Base-by-base conservation (phyloP, 805 yeast species). In the Jamesozyma piceae region DNA sequence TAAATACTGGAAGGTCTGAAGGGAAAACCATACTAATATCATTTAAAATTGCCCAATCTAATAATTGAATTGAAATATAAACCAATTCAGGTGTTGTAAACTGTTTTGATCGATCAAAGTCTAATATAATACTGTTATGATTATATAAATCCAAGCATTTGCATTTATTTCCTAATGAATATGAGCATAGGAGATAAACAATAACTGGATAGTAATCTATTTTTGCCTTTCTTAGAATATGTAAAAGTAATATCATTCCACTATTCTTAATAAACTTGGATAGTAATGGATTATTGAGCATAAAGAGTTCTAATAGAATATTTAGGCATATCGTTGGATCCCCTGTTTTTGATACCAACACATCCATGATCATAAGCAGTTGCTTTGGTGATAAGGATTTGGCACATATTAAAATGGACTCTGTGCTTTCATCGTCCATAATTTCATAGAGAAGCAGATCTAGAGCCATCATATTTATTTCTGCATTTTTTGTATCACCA, bases 361-460 rank as follows among this genome's bases (percentile, higher is more conserved):
- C 62, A 46, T 55, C 57, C 36, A 74, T 62, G 11, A 82, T 54
- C 13, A 82, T 55, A 10, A 83, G 62, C 9, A 83, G 64, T 82
- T 89, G 80, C 53, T 80, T 82, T 5, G 80, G 68, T 1, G 85
- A 74, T 2, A 84, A 67, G 13, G 0, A 80, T 66, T 37, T 78
- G 22, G 37, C 21, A 69, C 72, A 51, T 61, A 70, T 51, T 60
- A 72, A 55, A 60, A 73, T 57, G 22, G 72, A 54, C 31, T 73
- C 75, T 47, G 71, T 50, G 31, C 72, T 44, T 57, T 73, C 57
- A 44, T 70, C 46, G 47, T 66, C 58, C 6, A 74, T 38, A 8
- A 67, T 63, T 30, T 67, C 67, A 22, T 67, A 49, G 9, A 67
- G 55, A 1, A 55, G 50, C 5, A 48, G 50, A 19, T 62, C 55